Conservation (phyloP, 768 basidiomycete species). For the Mycena filopes region DNA sequence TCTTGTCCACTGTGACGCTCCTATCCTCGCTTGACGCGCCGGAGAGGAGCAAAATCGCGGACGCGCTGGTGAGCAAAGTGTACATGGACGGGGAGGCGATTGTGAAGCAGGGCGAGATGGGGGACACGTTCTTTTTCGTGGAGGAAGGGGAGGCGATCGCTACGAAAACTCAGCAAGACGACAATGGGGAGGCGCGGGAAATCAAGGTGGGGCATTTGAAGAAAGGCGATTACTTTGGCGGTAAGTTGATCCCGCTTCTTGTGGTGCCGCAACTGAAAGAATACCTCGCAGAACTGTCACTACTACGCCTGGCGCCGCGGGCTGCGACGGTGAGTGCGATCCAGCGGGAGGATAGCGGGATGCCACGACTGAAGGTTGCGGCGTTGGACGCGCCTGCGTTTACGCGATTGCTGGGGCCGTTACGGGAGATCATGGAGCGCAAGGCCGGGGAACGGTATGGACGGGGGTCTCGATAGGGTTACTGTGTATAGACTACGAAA, state of each 20-base stretch:
- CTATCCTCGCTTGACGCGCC: conserved; percentile 86
- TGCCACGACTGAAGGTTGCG: conserved; percentile 88
- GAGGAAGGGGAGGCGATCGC: conserved; percentile 94
- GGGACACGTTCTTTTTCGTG: conserved; percentile 97
- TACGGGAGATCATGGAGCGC: conserved; percentile 93
- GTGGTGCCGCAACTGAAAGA: too few relatives aligned
- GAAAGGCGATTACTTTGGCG: conserved; percentile 99
- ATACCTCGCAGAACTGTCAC: conserved; percentile 94
- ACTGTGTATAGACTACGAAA: too few relatives aligned
- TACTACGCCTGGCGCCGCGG: conserved; percentile 88
- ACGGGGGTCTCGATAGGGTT: conserved; percentile 44
- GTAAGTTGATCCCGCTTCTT: conserved; percentile 54
- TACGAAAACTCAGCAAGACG: conserved; percentile 74
- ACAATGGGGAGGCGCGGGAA: conserved; percentile 68
- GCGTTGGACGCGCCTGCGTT: conserved; percentile 94
- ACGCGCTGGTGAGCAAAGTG: conserved; percentile 87
- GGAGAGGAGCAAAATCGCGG: conserved; percentile 96
- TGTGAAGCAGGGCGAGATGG: conserved; percentile 93
- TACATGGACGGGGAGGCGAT: conserved; percentile 89
- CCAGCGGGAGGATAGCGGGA: conserved; percentile 55
- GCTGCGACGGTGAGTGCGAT: conserved; percentile 96
- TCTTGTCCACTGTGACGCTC: conserved; percentile 90
- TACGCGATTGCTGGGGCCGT: conserved; percentile 90
- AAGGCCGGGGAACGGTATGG: conserved; percentile 84
- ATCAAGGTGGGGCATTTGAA: conserved; percentile 78